Evolutionary conservation across 1,284 basidiomycete species (phyloP).

Genomic region (Cryptococcus wingfieldii): DNA sequence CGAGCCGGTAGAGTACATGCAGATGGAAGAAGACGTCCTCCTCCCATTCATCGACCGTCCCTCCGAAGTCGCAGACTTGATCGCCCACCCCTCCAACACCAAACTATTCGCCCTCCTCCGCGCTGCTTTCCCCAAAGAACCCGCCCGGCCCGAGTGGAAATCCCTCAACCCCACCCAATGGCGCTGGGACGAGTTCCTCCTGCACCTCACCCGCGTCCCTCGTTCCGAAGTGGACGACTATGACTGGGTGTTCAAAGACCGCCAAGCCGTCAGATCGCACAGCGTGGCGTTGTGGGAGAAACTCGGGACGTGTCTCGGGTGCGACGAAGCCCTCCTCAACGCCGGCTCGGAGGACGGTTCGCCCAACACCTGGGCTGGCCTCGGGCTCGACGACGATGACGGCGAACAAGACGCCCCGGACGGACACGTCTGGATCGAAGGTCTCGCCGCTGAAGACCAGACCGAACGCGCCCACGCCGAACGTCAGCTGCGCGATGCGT

Average conservation of each 20-base stretch:
- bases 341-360: conserved; percentile 41
- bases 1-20: conserved; percentile 48
- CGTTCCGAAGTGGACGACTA: conserved; percentile 42
- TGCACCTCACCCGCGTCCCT: conserved; percentile 33
- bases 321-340: conserved; percentile 44
- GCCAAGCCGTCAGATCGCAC: conserved; percentile 35
- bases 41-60: conserved; percentile 45
- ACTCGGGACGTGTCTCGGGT: conserved; percentile 45
- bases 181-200: conserved; percentile 44
- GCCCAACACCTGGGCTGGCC: conserved; percentile 38
- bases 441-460: conserved; percentile 31
- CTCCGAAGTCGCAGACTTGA: conserved; percentile 38
- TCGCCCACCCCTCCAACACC: conserved; percentile 33
- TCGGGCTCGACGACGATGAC: conserved; percentile 34
- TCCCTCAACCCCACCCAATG: conserved; percentile 36
- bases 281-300: conserved; percentile 45
- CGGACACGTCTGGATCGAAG: conserved; percentile 43
- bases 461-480: conserved; percentile 24
- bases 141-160: conserved; percentile 30
- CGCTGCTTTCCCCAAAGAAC: conserved; percentile 38
- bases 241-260: conserved; percentile 39
- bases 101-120: conserved; percentile 35
- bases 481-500: conserved; percentile 18
- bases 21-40: conserved; percentile 42
- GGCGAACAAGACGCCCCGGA: conserved; percentile 28